phyloP scores from a whole-genome alignment of 768 basidiomycete species.

The Lyophyllum atratum region DNA sequence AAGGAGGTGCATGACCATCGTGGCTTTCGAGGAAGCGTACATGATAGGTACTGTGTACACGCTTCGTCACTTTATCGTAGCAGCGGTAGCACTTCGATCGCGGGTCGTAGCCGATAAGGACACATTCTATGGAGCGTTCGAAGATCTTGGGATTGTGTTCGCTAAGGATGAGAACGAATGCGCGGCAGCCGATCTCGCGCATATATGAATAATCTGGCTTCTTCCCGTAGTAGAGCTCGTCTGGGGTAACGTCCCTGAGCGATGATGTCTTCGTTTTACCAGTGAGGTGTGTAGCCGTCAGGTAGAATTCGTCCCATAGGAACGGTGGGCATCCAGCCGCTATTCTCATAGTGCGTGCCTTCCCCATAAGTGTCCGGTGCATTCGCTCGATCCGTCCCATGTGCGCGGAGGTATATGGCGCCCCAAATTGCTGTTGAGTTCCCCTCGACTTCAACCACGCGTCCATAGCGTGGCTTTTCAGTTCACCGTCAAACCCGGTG shows the following conservation, averaged over 20 bases:
- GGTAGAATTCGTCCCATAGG: conserved; percentile 31
- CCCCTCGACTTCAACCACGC: conserved; percentile 17
- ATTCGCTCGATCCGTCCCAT: conserved; percentile 34
- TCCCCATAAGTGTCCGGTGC: conserved; percentile 30
- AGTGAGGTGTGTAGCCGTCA: conserved; percentile 18
- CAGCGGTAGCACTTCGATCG: conserved; percentile 34
- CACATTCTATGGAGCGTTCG: conserved; percentile 28
- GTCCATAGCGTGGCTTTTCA: conserved; percentile 2
- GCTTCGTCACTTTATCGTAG: conserved; percentile 21
- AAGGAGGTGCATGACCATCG: conserved; percentile 11
- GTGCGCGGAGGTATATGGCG: conserved; percentile 32
- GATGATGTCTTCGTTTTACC: conserved; percentile 1
- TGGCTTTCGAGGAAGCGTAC: conserved; percentile 25
- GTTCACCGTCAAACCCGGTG: no score
- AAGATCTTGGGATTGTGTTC: conserved; percentile 27
- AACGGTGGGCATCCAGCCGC: conserved; percentile 19
- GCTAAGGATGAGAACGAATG: conserved; percentile 34
- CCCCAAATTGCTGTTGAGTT: conserved; percentile 16
- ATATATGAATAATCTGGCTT: conserved; percentile 28
- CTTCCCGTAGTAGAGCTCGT: conserved; percentile 18
- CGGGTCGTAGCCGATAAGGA: conserved; percentile 37
- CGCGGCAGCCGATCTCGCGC: conserved; percentile 31
- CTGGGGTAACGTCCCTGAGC: conserved; percentile 15
- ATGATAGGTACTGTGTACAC: conserved; percentile 20
- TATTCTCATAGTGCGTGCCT: conserved; percentile 26